phyloP scores from a whole-genome alignment of 2,329 filamentous ascomycete genomes.

The Coniella lustricola region DNA sequence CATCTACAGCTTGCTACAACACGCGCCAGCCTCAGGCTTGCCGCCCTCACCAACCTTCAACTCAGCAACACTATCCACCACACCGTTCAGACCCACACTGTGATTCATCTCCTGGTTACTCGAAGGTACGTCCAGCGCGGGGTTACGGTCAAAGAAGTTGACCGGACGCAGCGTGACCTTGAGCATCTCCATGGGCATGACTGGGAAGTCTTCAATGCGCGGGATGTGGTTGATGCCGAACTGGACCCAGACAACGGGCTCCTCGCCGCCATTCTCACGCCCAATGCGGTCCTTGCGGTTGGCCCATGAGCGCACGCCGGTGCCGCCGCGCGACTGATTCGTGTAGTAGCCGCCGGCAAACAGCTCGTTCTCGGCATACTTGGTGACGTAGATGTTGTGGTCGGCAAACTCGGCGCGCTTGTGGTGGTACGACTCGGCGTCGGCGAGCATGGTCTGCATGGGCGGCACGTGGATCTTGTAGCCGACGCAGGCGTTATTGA shows the following conservation, averaged over 20 bases:
- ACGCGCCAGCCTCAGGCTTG: not conserved
- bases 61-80: conserved; percentile 9
- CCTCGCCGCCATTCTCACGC: conserved; percentile 26
- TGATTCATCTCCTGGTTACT: conserved; percentile 36
- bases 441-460: conserved; percentile 51
- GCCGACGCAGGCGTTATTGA: conserved; percentile 46
- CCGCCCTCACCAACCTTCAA: conserved; percentile 13
- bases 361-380: conserved; percentile 29
- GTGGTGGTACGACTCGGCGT: conserved; percentile 28
- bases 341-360: conserved; percentile 32
- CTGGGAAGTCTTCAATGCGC: conserved; percentile 58
- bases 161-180: conserved; percentile 42
- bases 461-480: conserved; percentile 51
- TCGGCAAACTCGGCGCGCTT: conserved; percentile 31
- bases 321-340: conserved; percentile 32
- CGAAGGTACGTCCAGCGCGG: conserved; percentile 42
- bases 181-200: conserved; percentile 57
- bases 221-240: conserved; percentile 54
- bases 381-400: conserved; percentile 30
- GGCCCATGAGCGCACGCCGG: conserved; percentile 28
- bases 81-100: conserved; percentile 24
- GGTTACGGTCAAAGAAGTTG: conserved; percentile 47
- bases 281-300: conserved; percentile 33
- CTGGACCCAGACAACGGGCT: conserved; percentile 47
- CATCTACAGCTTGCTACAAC: not conserved